A percentile compares a stretch with the other conserved stretches of the same genome.
phyloP scores from a whole-genome alignment of 176 grass and related monocot species.

The Juncus inflexus region DNA sequence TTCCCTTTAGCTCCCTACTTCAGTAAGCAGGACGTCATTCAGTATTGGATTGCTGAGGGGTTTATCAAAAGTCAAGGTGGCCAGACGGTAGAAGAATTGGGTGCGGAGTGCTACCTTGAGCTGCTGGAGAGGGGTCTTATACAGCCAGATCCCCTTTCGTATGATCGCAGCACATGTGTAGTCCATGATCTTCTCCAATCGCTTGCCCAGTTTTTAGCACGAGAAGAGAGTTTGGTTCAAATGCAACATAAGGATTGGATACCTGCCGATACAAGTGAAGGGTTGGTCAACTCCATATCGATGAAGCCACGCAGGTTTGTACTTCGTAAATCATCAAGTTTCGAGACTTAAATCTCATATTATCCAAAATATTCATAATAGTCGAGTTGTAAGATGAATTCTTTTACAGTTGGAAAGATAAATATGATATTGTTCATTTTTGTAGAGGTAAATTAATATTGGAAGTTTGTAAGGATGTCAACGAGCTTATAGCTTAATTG shows the following conservation, averaged over 20 bases:
- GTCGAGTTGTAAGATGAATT: too few relatives aligned
- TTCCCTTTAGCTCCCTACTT: neutral
- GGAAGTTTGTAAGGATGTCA: too few relatives aligned
- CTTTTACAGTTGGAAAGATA: too few relatives aligned
- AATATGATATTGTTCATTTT: too few relatives aligned
- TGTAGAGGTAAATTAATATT: too few relatives aligned
- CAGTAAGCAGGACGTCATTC: neutral
- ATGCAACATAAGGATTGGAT: too few relatives aligned
- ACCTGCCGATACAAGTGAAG: neutral
- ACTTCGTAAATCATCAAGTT: too few relatives aligned
- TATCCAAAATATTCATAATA: too few relatives aligned
- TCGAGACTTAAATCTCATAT: too few relatives aligned
- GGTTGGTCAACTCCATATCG: neutral
- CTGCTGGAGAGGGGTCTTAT: constrained; percentile 37
- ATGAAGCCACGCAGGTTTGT: neutral
- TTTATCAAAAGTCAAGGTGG: constrained; percentile 8
- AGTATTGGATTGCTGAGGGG: constrained; percentile 37
- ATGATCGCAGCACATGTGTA: neutral
- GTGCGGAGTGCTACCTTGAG: constrained; percentile 21
- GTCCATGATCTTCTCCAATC: constrained; percentile 34
- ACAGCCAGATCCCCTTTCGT: neutral
- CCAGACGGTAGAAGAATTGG: neutral
- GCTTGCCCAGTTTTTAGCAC: constrained; percentile 28
- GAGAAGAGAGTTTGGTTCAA: neutral
- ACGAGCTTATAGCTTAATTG: too few relatives aligned